These are phyloP conservation scores for Suillus subluteus DNA, from an alignment of 768 basidiomycete species.

Conservation along the genomic window DNA sequence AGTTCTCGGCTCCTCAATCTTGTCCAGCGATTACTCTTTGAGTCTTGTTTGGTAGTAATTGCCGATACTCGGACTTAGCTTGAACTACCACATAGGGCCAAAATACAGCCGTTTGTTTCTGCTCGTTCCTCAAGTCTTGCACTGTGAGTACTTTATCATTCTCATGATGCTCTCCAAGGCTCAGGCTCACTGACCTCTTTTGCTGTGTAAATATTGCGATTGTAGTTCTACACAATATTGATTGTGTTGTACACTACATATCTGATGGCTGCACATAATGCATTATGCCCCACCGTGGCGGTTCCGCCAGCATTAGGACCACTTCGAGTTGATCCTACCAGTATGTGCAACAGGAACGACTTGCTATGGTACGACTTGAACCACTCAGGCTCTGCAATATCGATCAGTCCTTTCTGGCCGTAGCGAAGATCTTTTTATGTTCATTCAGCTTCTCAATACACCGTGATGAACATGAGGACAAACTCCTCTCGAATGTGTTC, in stretches of 20 bases:
- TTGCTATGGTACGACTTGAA: not conserved
- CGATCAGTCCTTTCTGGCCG: not conserved
- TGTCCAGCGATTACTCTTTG: not conserved
- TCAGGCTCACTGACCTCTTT: not conserved
- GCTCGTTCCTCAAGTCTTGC: not conserved
- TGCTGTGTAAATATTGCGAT: not conserved
- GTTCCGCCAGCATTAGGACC: not conserved
- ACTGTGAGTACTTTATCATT: not conserved
- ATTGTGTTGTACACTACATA: too few species aligned
- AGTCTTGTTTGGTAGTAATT: not conserved
- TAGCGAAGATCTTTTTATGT: not conserved
- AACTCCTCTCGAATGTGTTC: not conserved
- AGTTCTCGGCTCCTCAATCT: not conserved
- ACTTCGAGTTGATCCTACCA: not conserved
- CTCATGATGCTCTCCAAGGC: not conserved
- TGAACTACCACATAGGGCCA: not conserved
- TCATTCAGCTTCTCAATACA: not conserved
- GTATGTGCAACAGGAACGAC: not conserved
- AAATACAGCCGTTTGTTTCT: not conserved
- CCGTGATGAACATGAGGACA: too few species aligned
- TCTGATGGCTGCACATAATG: too few species aligned
- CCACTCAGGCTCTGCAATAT: not conserved
- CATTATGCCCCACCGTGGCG: not conserved
- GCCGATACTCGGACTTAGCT: not conserved
- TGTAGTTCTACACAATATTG: not conserved